These are phyloP conservation scores for Diaporthe nobilis DNA, from an alignment of 2,329 filamentous ascomycete genomes.

Conservation along the genomic window DNA sequence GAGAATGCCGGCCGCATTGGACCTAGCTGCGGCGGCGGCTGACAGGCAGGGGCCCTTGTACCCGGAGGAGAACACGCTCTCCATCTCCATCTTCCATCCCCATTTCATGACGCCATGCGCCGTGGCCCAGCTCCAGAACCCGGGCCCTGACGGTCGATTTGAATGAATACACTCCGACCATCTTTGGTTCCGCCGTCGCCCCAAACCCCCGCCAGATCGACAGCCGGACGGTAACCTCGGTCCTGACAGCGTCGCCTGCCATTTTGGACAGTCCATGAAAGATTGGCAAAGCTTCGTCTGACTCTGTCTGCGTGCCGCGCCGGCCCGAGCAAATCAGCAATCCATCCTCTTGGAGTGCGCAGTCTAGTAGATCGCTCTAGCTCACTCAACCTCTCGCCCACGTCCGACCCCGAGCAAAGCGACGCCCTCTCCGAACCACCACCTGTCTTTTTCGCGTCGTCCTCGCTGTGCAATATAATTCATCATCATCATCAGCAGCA, in stretches of 20 bases:
- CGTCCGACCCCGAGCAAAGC: constrained; percentile 2
- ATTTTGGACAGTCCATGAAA: not conserved
- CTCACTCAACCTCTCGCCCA: not conserved
- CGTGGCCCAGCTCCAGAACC: constrained; percentile 28
- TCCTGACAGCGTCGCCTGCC: constrained; percentile 3
- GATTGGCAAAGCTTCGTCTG: constrained; percentile 14
- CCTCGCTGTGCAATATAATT: not conserved
- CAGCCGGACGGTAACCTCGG: constrained; percentile 10
- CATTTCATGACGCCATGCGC: constrained; percentile 38
- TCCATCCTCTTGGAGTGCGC: not conserved
- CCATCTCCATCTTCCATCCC: constrained; percentile 13
- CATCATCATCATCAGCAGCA: not conserved
- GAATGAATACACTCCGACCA: not conserved
- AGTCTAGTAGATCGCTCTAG: not conserved
- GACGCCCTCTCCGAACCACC: not conserved
- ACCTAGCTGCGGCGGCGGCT: not conserved
- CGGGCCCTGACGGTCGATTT: not conserved
- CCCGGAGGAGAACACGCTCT: constrained; percentile 5
- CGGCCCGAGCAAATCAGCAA: constrained; percentile 4
- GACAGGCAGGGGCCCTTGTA: constrained; percentile 22
- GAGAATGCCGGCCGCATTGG: constrained; percentile 2
- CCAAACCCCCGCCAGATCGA: not conserved
- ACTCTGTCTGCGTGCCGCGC: constrained; percentile 23
- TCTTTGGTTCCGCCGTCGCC: constrained; percentile 6
- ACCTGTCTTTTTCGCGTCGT: not conserved